Base-by-base conservation (phyloP, 352 stramenopile genomes). In the Salisapilia sapeloensis region DNA sequence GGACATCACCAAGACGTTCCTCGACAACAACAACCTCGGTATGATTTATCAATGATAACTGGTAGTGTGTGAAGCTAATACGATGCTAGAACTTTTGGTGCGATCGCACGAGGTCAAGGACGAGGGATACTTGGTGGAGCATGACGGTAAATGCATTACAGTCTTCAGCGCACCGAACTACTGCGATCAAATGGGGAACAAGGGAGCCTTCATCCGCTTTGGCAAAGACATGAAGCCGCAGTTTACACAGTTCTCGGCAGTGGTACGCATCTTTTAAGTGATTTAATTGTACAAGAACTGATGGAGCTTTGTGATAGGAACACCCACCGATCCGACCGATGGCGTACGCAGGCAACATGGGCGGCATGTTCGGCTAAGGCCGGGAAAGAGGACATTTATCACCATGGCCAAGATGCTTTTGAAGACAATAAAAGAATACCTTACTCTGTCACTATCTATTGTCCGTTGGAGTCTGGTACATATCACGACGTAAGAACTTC, bases 131-230 rank as follows among this genome's bases (percentile, higher is more conserved):
- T 61, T 98, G 35, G 87, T 99, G 12, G 94, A 99, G 62, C 96
- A 99, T 64, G 92, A 96, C 31, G 94, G 94, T 34, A 97, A 98
- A 53, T 98, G 94, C 41, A 98, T 99, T 48, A 99, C 95, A 6
- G 90, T 99, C 19, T 99, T 99, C 51, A 96, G 74, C 18, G 96
- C 96, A 24, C 94, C 96, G 8, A 99, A 99, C 55, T 99, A 99
- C 59, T 99, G 96, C 56, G 90, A 97, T 45, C 81, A 95, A 39
- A 99, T 99, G 93, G 95, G 94, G 30, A 99, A 99, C 60, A 98
- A 98, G 61, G 96, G 94, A 30, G 96, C 94, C 8, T 97, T 98
- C 53, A 98, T 99, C 53, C 89, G 92, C 40, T 98, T 99, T 64
- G 85, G 84, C 40, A 70, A 85, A 36, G 69, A 90, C 33, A 81